Percentiles rank a stretch among this genome's conserved stretches.
Conservation (phyloP, 2,329 filamentous ascomycete genomes). For the Colletotrichum higginsianum region DNA sequence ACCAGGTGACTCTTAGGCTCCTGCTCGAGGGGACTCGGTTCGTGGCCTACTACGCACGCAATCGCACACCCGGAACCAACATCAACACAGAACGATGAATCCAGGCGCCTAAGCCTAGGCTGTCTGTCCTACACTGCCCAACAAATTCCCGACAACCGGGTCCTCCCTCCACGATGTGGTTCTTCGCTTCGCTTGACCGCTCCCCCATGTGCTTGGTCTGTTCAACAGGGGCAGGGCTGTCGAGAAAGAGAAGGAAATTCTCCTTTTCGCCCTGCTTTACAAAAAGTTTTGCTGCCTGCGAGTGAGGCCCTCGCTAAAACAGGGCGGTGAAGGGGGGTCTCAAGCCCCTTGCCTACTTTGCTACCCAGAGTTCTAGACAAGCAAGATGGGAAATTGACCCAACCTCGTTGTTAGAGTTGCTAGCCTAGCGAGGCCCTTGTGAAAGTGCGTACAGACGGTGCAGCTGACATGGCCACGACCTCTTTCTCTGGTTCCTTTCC, state of each 20-base stretch:
- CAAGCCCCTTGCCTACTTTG: background rate
- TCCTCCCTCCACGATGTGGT: background rate
- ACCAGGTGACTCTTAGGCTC: background rate
- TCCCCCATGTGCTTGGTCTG: background rate
- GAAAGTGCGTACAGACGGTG: constrained; percentile 28
- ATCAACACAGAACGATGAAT: background rate
- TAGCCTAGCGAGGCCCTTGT: background rate
- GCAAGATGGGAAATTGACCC: constrained; percentile 31
- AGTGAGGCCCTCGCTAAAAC: constrained; percentile 31
- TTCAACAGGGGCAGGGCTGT: too few relatives aligned
- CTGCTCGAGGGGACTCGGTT: background rate
- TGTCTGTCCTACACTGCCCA: background rate
- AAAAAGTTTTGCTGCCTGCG: constrained; percentile 9
- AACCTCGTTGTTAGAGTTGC: constrained; percentile 9
- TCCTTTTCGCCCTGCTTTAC: background rate
- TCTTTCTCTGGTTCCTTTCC: background rate
- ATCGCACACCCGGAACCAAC: background rate
- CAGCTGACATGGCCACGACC: constrained; percentile 27
- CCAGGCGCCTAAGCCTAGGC: background rate
- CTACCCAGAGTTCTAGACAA: constrained; percentile 1
- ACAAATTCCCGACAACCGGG: constrained; percentile 2
- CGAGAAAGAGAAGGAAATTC: background rate
- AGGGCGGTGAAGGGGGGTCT: constrained; percentile 33
- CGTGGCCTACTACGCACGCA: background rate
- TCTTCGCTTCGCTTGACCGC: constrained; percentile 14